Base-by-base conservation (phyloP, 2,329 filamentous ascomycete species). In the Exophiala alcalophila region DNA sequence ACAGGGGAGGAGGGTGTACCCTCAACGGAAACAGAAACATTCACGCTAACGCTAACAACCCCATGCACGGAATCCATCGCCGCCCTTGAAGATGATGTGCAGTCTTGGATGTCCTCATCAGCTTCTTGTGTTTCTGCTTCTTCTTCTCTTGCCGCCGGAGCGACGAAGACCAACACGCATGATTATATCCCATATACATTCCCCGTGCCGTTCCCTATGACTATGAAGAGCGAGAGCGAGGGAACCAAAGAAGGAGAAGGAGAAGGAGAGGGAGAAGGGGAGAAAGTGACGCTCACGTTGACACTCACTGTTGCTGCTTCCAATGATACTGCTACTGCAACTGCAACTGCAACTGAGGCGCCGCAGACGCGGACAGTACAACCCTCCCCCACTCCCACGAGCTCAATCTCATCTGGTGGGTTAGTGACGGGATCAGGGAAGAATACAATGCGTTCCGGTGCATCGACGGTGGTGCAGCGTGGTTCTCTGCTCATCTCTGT, bases 31-130 rank as follows among this genome's bases (percentile, higher is more conserved):
- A 8, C 18, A n/a, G 21, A 15, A 6, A 23, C 12, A 10, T 43
- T 40, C n/a, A 45, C 43, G 21, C 40, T 36, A 7, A 54, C 45
- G 4, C 38, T 54, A 16, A 52, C 45, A 4, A 25, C 52, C 26
- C 51, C 51, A 7, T 46, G 43, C 30, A 30, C 41, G 5, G 16
- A 25, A 5, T 35, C 48, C 4, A 53, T 53, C 19, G 33, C 40
- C 4, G 19, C 37, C 8, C 24, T 48, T 9, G 29, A 44, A 26
- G 27, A 7, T 29, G 25, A 30, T 6, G 37, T 45, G 20, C 15
- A 15, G 2, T n/a, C 33, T 15, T 43, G 43, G 42, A n/a, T n/a
- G n/a, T 41, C 25, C n/a, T 18, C 32, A 5, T 24, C 39, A 24
- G n/a, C 15, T 15, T 8, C 40, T 8, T 19, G 16, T 12, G 40